phyloP scores from a whole-genome alignment of 306 rosid genomes.

The Trifolium pratense region DNA sequence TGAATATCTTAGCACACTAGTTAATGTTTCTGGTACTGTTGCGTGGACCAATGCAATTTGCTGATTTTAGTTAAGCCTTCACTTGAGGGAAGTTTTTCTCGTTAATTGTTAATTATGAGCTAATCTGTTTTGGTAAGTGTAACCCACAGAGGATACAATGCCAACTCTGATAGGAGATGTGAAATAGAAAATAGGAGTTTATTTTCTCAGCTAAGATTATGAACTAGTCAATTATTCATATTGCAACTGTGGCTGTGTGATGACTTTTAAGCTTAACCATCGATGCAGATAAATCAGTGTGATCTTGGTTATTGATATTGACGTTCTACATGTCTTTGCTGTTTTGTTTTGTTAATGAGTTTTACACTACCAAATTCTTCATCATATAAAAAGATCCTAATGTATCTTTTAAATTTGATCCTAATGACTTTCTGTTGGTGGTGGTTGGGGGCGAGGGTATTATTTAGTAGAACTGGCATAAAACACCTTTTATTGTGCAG shows the following conservation, averaged over 20 bases:
- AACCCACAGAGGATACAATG: slow-evolving; percentile 1
- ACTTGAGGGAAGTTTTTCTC: not conserved
- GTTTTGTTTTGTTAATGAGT: slow-evolving; percentile 20
- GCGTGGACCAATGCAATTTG: slow-evolving; percentile 2
- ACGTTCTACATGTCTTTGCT: slow-evolving; percentile 17
- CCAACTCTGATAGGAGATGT: slow-evolving; percentile 21
- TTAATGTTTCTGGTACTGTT: slow-evolving; percentile 21
- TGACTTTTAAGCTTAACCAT: slow-evolving; percentile 10
- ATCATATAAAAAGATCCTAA: slow-evolving; percentile 7
- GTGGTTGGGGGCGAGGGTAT: slow-evolving; percentile 13
- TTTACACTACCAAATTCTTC: slow-evolving; percentile 15
- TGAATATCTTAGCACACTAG: slow-evolving; percentile 33
- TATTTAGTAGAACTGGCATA: slow-evolving; percentile 43
- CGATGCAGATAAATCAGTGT: slow-evolving; percentile 25
- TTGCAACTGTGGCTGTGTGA: slow-evolving; percentile 25
- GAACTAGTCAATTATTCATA: slow-evolving; percentile 13
- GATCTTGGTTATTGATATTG: slow-evolving; percentile 4
- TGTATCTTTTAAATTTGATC: slow-evolving; percentile 2
- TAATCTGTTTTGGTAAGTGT: slow-evolving; percentile 25
- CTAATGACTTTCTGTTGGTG: not conserved
- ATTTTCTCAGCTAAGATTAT: slow-evolving; percentile 2
- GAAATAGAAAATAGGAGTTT: not conserved
- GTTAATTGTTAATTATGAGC: slow-evolving; percentile 6
- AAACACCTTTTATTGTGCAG: slow-evolving; percentile 70
- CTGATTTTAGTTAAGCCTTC: slow-evolving; percentile 31